phyloP scores from a whole-genome alignment of 345 rosid genomes.

The Populus nigra region DNA sequence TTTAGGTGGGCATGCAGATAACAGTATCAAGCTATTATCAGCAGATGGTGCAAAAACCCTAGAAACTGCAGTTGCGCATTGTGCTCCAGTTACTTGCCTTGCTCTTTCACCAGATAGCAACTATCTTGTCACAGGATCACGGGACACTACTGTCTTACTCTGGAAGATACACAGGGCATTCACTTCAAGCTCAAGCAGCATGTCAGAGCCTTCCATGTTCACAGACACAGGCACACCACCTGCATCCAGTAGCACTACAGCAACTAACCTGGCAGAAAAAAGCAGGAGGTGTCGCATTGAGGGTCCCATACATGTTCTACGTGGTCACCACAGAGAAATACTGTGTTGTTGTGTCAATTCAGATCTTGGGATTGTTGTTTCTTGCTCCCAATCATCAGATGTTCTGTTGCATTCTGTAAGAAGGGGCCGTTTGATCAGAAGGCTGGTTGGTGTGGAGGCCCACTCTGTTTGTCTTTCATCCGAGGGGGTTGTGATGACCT shows the following conservation, averaged over 20 bases:
- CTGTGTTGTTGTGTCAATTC: conserved; percentile 80
- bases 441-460: conserved; percentile 73
- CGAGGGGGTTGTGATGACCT: conserved; percentile 73
- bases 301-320: conserved; percentile 92
- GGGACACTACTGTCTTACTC: conserved; percentile 74
- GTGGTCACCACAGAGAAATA: conserved; percentile 76
- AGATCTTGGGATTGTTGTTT: conserved; percentile 78
- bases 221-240: conserved; percentile 42
- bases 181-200: conserved; percentile 49
- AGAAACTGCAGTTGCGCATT: conserved; percentile 84
- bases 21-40: conserved; percentile 79
- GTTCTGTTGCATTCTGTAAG: conserved; percentile 77
- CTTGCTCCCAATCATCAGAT: conserved; percentile 69
- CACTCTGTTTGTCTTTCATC: conserved; percentile 79
- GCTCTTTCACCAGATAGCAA: conserved; percentile 82
- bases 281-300: conserved; percentile 61
- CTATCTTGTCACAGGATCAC: conserved; percentile 89
- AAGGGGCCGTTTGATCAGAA: conserved; percentile 83
- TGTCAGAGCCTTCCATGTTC: conserved; percentile 50
- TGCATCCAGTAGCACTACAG: conserved; percentile 39
- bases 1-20: conserved; percentile 94
- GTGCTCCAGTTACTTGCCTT: conserved; percentile 96
- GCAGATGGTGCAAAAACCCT: conserved; percentile 86
- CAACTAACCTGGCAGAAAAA: conserved; percentile 56
- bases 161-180: conserved; percentile 80